These are phyloP conservation scores for Mycena haematopus DNA, from an alignment of 768 basidiomycete genomes.

Conservation along the genomic window DNA sequence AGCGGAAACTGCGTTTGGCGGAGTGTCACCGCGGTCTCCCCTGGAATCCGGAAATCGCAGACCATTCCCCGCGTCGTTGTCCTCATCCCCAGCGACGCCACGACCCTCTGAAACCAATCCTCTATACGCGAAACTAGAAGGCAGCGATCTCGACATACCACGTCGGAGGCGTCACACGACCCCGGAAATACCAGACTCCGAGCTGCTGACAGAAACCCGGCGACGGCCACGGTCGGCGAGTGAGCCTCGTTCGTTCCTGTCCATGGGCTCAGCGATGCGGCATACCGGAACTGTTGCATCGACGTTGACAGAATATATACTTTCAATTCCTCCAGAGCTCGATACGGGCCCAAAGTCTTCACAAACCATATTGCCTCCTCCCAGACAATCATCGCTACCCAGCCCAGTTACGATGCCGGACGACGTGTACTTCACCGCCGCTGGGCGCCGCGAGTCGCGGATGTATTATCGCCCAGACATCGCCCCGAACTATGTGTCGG, in stretches of 20 bases:
- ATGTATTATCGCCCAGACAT: conserved; percentile 23
- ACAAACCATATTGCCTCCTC: conserved; percentile 12
- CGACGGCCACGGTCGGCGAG: conserved; percentile 28
- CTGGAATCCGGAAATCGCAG: conserved; percentile 16
- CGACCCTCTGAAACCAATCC: conserved; percentile 19
- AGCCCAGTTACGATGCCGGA: conserved; percentile 14
- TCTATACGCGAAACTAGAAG: conserved; percentile 11
- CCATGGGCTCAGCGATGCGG: background rate
- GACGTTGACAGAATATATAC: conserved; percentile 21
- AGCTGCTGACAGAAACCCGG: conserved; percentile 15
- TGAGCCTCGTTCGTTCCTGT: conserved; percentile 30
- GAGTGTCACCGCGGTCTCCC: background rate
- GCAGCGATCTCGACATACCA: conserved; percentile 4
- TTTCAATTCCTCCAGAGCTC: background rate
- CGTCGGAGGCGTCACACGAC: conserved; percentile 7
- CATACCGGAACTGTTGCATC: conserved; percentile 23
- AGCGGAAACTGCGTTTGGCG: background rate
- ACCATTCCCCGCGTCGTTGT: conserved; percentile 8
- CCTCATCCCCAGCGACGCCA: conserved; percentile 23
- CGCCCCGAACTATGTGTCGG: conserved; percentile 2
- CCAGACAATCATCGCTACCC: conserved; percentile 11
- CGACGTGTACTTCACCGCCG: conserved; percentile 30
- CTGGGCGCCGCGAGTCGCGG: conserved; percentile 28
- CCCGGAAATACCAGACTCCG: background rate
- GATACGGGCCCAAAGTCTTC: conserved; percentile 1